Evolutionary conservation across 2,329 filamentous ascomycete genomes (phyloP).

Genomic region (Trichoderma sp.): DNA sequence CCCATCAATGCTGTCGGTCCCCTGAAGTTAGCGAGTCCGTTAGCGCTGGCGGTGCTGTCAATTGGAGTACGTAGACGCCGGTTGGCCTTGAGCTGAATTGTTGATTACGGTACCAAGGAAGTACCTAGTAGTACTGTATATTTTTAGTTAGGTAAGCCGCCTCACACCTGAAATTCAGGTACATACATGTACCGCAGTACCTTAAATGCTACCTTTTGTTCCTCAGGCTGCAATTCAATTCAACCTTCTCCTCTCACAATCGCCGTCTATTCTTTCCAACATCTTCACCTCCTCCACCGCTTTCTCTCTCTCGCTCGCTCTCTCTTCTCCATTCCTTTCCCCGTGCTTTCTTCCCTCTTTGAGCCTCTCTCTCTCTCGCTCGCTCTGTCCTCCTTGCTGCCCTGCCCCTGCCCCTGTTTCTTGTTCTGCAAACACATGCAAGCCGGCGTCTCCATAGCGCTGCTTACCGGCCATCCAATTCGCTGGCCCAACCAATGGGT

Average conservation of each 20-base stretch:
- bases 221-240: background rate
- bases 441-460: slow-evolving; percentile 13
- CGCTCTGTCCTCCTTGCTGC: background rate
- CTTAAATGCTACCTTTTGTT: background rate
- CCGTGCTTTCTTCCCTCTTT: background rate
- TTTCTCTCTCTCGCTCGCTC: background rate
- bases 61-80: background rate
- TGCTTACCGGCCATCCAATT: background rate
- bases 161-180: background rate
- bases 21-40: background rate
- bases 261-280: no score
- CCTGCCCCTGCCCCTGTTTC: background rate
- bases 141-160: background rate
- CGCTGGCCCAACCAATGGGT: background rate
- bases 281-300: background rate
- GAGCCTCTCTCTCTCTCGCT: background rate
- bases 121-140: no score
- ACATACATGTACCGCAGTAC: no score
- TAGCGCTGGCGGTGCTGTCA: background rate
- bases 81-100: background rate
- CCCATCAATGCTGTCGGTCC: background rate
- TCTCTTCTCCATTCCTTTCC: background rate
- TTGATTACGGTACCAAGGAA: no score
- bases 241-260: background rate
- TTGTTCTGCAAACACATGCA: slow-evolving; percentile 16